Evolutionary conservation across 1,139 yeast genomes (phyloP), one percentile per base, ranked within the genome.

Genomic region (Pneumocystis carinii): DNA sequence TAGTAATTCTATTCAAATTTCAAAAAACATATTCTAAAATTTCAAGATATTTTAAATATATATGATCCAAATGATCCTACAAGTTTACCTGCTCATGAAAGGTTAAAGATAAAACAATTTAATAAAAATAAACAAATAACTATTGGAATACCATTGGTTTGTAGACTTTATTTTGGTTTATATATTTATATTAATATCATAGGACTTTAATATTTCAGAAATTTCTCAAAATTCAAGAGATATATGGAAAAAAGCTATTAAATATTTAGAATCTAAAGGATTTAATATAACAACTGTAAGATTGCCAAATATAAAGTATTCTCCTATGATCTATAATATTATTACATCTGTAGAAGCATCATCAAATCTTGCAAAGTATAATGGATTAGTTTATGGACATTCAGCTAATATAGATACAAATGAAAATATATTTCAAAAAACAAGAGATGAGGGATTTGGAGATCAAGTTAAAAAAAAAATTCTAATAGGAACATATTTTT

Each of bases 331-430:
- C 0, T 94, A 94, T 73, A 90, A 87, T 71, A 86, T 96, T 0
- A 70, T 94, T 48, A 90, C 94, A 0, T 88, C 97, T 0, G 87
- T 97, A 0, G 98, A 94, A 71, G 97, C 97, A 0, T 85, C 95
- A 0, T 90, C 98, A 0, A 92, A 94, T 71, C 78, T 94, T 61
- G 82, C 96, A 1, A 78, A 97, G 48, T 94, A 81, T 70, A 98
- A 92, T 73, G 98, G 98, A 1, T 77, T 90, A 32, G 77, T 97
- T 62, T 94, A 86, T 70, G 97, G 0, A 74, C 53, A 73, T 62
- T 74, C 84, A 59, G 79, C 82, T 1, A 70, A 70, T 1, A 72
- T 72, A 24, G 75, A 75, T 42, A 76, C 77, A 27, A 73, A 71
- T 35, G 68, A 75, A 7, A 72, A 73, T 53, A 71, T 77, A 10